phyloP scores from a whole-genome alignment of 306 rosid genomes.

The Trichosanthes cucumerina region DNA sequence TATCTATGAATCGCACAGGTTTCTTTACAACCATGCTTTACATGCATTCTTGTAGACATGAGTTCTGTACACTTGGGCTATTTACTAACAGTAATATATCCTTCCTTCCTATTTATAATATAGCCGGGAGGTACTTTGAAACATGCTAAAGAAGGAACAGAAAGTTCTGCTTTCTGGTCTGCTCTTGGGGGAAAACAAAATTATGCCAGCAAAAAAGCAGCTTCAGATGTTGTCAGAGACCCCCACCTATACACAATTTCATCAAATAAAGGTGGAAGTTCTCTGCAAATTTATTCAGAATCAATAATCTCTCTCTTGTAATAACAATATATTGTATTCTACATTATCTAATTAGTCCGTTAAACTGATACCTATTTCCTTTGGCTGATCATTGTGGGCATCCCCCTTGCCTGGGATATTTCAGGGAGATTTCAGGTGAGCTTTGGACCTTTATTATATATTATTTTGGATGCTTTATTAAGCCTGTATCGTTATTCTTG shows the following conservation, averaged over 20 bases:
- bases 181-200: conserved; percentile 91
- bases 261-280: conserved; percentile 54
- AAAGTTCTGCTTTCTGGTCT: conserved; percentile 89
- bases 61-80: background rate
- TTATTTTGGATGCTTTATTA: background rate
- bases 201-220: conserved; percentile 55
- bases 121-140: conserved; percentile 87
- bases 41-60: background rate
- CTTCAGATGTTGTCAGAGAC: conserved; percentile 62
- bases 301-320: background rate
- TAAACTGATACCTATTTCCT: conserved; percentile 16
- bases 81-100: background rate
- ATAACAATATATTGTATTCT: background rate
- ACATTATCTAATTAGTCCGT: background rate
- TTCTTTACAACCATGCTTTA: background rate
- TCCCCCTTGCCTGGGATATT: conserved; percentile 24
- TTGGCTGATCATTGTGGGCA: conserved; percentile 28
- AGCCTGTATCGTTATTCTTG: background rate
- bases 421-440: conserved; percentile 93
- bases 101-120: conserved; percentile 17
- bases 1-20: background rate
- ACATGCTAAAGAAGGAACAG: conserved; percentile 97
- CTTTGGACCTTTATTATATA: background rate
- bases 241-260: conserved; percentile 83
- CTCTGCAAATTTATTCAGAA: conserved; percentile 12